A percentile compares a stretch with the other conserved stretches of the same genome.
Conservation (phyloP, 495 filamentous ascomycete genomes). For the Chaetomium fimeti region DNA sequence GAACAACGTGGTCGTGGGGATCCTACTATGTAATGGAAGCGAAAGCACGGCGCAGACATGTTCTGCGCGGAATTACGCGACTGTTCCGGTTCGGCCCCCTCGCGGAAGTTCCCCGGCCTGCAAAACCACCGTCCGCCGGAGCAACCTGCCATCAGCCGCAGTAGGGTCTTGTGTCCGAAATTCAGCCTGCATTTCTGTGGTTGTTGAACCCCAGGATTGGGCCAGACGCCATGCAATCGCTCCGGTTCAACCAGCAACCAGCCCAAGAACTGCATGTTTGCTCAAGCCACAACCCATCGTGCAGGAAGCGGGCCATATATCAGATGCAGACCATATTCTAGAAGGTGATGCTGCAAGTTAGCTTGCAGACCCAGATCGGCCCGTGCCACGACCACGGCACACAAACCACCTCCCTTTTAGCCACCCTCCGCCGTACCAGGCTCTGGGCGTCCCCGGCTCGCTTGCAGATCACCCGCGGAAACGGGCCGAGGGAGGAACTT, state of each 20-base stretch:
- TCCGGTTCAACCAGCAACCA: neutral
- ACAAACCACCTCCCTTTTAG: neutral
- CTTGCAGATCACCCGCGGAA: conserved; percentile 7
- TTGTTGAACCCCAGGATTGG: neutral
- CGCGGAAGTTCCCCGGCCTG: conserved; percentile 13
- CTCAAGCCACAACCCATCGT: conserved; percentile 8
- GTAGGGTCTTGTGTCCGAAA: no score
- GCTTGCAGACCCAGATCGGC: conserved; percentile 16
- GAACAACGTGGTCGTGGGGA: neutral
- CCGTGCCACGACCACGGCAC: conserved; percentile 8
- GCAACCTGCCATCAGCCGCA: neutral
- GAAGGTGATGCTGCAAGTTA: neutral
- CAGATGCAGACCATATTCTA: neutral
- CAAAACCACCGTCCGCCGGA: conserved; percentile 6
- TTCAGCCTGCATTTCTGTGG: neutral
- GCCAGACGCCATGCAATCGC: neutral
- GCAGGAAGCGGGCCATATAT: conserved; percentile 18
- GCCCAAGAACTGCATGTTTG: conserved; percentile 21
- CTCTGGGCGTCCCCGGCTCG: neutral
- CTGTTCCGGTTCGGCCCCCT: conserved; percentile 1
- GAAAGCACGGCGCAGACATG: no score
- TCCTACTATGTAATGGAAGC: no score
- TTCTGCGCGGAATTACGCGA: neutral
- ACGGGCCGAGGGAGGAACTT: conserved; percentile 18
- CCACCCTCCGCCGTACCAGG: neutral